phyloP scores from a whole-genome alignment of 2,329 filamentous ascomycete genomes.

The Aspergillus uvarum region DNA sequence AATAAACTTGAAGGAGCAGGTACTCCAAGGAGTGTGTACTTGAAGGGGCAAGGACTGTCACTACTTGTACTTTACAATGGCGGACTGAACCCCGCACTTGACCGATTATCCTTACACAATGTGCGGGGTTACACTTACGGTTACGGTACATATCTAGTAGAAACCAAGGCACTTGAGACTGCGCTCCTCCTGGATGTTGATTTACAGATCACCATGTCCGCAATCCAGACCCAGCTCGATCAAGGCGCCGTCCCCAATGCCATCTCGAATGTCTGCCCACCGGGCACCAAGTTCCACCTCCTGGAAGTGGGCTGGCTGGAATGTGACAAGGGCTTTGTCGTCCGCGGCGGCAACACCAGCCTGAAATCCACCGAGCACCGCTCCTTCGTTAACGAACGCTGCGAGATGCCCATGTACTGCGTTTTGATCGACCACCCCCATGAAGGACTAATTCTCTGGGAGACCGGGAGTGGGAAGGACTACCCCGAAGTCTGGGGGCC shows the following conservation, averaged over 20 bases:
- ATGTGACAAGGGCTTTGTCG: constrained; percentile 14
- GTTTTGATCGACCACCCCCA: constrained; percentile 15
- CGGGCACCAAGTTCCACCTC: constrained; percentile 13
- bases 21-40: too few relatives aligned
- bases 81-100: too few relatives aligned
- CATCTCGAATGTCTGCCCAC: constrained; percentile 13
- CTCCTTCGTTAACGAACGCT: constrained; percentile 13
- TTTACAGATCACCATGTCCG: not conserved
- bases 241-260: constrained; percentile 13
- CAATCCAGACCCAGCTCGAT: constrained; percentile 10
- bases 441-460: constrained; percentile 15
- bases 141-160: too few relatives aligned
- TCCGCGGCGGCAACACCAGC: constrained; percentile 14
- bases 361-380: constrained; percentile 8
- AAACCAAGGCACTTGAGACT: too few relatives aligned
- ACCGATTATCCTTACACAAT: not conserved
- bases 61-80: too few relatives aligned
- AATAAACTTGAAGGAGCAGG: too few relatives aligned
- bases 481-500: constrained; percentile 13
- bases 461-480: constrained; percentile 13
- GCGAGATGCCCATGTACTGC: constrained; percentile 16
- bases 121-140: too few relatives aligned
- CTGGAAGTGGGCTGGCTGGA: constrained; percentile 16
- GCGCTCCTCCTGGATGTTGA: too few relatives aligned
- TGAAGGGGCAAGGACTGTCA: too few relatives aligned